Percentiles rank a stretch among this genome's conserved stretches.
These are phyloP conservation scores for Flaveria linearis DNA, from an alignment of 129 eudicot species.

Conservation along the genomic window DNA sequence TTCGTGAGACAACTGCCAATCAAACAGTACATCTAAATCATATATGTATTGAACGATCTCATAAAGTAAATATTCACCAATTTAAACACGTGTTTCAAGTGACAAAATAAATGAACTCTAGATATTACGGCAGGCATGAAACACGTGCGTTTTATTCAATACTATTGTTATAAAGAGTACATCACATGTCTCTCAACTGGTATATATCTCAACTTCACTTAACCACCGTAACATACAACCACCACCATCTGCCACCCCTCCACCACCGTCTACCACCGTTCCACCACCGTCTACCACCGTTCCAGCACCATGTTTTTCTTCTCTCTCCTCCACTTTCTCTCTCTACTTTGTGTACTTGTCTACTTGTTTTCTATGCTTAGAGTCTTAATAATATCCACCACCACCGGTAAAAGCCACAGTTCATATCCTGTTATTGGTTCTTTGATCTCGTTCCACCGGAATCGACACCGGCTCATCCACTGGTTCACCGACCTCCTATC, in stretches of 20 bases:
- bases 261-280: neutral
- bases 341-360: slow-evolving; percentile 24
- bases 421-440: slow-evolving; percentile 68
- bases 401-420: neutral
- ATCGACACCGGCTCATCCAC: slow-evolving; percentile 58
- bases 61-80: neutral
- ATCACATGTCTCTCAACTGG: slow-evolving; percentile 17
- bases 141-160: slow-evolving; percentile 25
- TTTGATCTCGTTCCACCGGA: slow-evolving; percentile 54
- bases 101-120: slow-evolving; percentile 1
- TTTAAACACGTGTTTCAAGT: slow-evolving; percentile 30
- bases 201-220: neutral
- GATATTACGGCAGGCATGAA: slow-evolving; percentile 37
- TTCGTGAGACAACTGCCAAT: neutral
- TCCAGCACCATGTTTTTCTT: slow-evolving; percentile 32
- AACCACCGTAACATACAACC: neutral
- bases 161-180: neutral
- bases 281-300: neutral
- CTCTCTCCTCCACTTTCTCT: slow-evolving; percentile 32
- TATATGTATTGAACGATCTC: neutral
- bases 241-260: neutral
- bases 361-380: slow-evolving; percentile 30
- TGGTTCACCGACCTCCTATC: slow-evolving; percentile 85
- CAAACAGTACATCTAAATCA: neutral
- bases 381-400: neutral